Percentiles rank a stretch among this genome's conserved stretches.
Evolutionary conservation across 129 eudicot species (phyloP).

Genomic region (Pittosporum tobira): DNA sequence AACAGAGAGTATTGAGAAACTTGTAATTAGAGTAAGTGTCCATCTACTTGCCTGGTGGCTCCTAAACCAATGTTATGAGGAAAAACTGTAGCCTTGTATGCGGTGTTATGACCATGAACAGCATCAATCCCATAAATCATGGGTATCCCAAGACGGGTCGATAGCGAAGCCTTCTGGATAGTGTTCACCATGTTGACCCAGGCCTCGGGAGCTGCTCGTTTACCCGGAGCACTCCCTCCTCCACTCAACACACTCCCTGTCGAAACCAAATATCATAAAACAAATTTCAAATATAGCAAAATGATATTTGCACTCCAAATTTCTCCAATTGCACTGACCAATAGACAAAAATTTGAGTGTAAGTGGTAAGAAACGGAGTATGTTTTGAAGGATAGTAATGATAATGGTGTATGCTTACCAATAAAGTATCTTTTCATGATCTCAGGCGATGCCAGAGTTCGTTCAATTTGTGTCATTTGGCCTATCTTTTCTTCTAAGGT

Average conservation of each 20-base stretch:
- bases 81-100: conserved; percentile 38
- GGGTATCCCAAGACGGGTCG: no score
- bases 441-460: conserved; percentile 34
- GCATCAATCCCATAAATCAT: no score
- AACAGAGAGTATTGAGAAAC: no score
- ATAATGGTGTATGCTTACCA: conserved; percentile 31
- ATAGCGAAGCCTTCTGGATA: conserved; percentile 38
- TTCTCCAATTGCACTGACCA: no score
- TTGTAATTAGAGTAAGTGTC: no score
- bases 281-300: no score
- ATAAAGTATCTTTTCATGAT: conserved; percentile 52
- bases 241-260: conserved; percentile 57
- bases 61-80: conserved; percentile 51
- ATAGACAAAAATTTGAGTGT: no score
- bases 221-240: conserved; percentile 42
- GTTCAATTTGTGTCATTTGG: conserved; percentile 58
- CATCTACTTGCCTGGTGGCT: conserved; percentile 22
- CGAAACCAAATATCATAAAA: no score
- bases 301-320: no score
- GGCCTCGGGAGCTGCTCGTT: conserved; percentile 32
- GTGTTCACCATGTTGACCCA: conserved; percentile 52
- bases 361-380: neutral
- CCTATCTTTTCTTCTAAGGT: conserved; percentile 52
- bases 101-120: conserved; percentile 47
- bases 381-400: neutral